These are phyloP conservation scores for Curvularia lunata DNA, from an alignment of 2,329 filamentous ascomycete genomes.

Conservation along the genomic window DNA sequence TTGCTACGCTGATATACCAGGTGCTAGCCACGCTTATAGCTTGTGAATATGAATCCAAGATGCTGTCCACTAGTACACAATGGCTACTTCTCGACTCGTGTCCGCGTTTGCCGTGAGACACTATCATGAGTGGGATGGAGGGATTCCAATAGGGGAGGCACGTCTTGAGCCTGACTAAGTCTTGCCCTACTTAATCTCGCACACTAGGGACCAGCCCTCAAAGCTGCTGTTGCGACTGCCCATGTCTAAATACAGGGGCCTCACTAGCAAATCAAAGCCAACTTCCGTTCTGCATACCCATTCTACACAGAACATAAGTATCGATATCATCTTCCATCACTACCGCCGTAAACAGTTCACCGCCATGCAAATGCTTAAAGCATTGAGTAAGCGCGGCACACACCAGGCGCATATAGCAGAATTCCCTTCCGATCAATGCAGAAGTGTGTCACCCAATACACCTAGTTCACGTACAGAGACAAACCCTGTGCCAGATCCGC, in stretches of 20 bases:
- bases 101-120: not conserved
- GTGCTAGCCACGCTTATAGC: not conserved
- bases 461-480: not conserved
- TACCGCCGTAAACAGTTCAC: constrained; percentile 16
- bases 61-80: not conserved
- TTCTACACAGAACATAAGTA: constrained; percentile 3
- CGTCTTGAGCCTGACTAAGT: not conserved
- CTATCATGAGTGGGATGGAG: too few relatives aligned
- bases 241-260: not conserved
- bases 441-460: not conserved
- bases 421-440: not conserved
- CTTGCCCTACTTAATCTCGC: not conserved
- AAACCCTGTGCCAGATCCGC: not conserved
- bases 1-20: not conserved
- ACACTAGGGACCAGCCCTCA: not conserved
- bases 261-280: not conserved
- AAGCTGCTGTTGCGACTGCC: not conserved
- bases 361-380: constrained; percentile 7
- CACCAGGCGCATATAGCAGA: not conserved
- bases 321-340: constrained; percentile 20
- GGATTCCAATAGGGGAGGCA: not conserved
- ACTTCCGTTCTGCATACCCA: not conserved
- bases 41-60: not conserved
- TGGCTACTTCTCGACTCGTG: not conserved
- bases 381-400: not conserved